Evolutionary conservation across 1,284 basidiomycete species (phyloP), one percentile per base, ranked within the genome.

Genomic region (Wallemia mellicola): DNA sequence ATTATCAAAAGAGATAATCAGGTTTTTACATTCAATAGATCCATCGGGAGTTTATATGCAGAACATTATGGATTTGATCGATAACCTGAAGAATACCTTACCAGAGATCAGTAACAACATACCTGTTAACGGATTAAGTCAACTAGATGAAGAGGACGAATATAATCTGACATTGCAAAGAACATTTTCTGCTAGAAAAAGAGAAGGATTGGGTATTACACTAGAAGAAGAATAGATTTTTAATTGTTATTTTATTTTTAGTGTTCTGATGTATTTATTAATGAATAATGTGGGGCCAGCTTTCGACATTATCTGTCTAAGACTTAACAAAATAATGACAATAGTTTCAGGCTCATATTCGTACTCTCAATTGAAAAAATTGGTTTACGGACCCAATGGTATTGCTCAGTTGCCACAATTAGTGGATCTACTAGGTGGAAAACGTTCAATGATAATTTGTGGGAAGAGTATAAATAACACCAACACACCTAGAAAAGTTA

Each of bases 21-120:
- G 91, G n/a, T 95, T 95, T 71, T 70, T 94, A 58, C 83, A 82
- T 66, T 88, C 83, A 1, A 83, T 91, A 56, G 89, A 94, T 68
- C 38, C 38, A 11, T 17, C 14, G 14, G 38, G 38, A 48, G 5
- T 48, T 5, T 67, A 69, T 54, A 48, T 48, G 38, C 38, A 48
- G 38, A 48, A 48, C 5, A 48, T n/a, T 17, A 48, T 48, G 38
- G 38, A 22, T 5, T n/a, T 48, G 5, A 48, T 48, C 5, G 38
- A 48, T 11, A 17, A 11, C 5, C 38, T 48, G 14, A 22, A 11
- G 38, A 48, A n/a, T n/a, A 48, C 38, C 14, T n/a, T 48, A 11
- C 38, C 38, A 5, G 38, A 7, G 5, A 15, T 3, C 5, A 22
- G 5, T 7, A 48, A 7, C n/a, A 11, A 48, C 19, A n/a, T 11